Conservation (phyloP, 169 alveolate species). For the Eimeria mitis region DNA sequence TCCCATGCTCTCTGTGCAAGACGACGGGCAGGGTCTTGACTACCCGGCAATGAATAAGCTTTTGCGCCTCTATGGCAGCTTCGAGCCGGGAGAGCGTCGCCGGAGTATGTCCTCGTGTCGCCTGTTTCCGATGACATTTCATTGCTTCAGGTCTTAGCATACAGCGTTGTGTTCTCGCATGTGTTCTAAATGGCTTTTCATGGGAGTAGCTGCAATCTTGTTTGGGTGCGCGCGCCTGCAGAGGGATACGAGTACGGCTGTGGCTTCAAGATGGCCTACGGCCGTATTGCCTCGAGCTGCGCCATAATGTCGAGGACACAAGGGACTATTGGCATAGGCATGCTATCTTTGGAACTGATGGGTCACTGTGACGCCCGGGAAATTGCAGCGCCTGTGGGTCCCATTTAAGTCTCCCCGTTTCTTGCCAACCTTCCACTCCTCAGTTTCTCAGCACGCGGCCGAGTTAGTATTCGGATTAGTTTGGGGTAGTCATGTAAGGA, state of each 20-base stretch:
- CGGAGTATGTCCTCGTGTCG: conserved; percentile 32
- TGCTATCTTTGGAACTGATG: conserved; percentile 90
- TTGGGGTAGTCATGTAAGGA: neutral
- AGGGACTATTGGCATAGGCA: conserved; percentile 93
- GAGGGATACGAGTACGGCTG: conserved; percentile 89
- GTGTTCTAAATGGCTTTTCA: neutral
- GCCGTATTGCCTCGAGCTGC: conserved; percentile 91
- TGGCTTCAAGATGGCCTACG: conserved; percentile 94
- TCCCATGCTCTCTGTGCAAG: conserved; percentile 79
- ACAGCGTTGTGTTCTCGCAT: neutral
- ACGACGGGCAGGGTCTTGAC: conserved; percentile 81
- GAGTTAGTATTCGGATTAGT: neutral
- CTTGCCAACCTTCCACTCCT: neutral
- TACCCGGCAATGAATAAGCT: conserved; percentile 82
- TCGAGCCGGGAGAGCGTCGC: conserved; percentile 82
- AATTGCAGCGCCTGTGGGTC: conserved; percentile 75
- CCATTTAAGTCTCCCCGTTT: neutral
- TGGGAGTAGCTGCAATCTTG: neutral
- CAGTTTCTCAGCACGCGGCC: neutral
- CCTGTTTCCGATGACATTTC: neutral
- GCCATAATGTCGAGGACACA: conserved; percentile 93
- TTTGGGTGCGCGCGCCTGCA: conserved; percentile 3
- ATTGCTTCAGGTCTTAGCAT: neutral
- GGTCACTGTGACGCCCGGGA: conserved; percentile 83
- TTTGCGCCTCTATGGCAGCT: conserved; percentile 79